Base-by-base conservation (phyloP, 129 eudicot species). In the Flaveria brownii region DNA sequence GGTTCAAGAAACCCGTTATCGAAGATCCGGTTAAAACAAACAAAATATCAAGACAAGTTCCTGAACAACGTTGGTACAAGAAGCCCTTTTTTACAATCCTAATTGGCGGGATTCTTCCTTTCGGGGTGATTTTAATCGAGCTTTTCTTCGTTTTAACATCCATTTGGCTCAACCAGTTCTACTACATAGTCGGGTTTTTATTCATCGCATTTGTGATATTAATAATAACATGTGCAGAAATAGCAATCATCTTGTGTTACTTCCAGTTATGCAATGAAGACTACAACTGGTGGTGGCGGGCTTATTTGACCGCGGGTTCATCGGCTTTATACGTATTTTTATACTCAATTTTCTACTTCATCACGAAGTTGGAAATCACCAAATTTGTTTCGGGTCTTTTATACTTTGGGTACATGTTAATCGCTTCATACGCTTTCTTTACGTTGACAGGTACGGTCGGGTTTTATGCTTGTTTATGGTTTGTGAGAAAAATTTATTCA, bases 231-330 rank as follows among this genome's bases (percentile, higher is more conserved):
- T 90, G 92, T 36, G 92, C 90, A 0, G 96, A 90, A 80, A 87
- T 86, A 10, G 80, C 92, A 3, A 81, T 90, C 6, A 87, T 90
- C 23, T 80, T 87, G 47, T 87, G 96, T 80, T 90, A 90, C 82
- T 90, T 90, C 84, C 96, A 90, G 77, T 66, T 90, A 78, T 86
- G 96, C 84, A 88, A 85, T 76, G 96, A 90, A 66, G 96, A 90
- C 69, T 87, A 90, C 46, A 70, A 90, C 17, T 90, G 92, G 96
- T 90, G 96, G 96, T 90, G 92, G 96, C 85, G 92, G 80, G 88
- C 96, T 72, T 90, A 90, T 63, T 76, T 90, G 77, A 87, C 92
- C 4, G 82, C 92, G 11, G 93, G 96, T 14, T 87, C 93, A 43
- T 90, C 91, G 13, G 89, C 85, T 46, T 28, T 90, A 2, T 88